Conservation (phyloP, 2,329 filamentous ascomycete genomes). For the Aspergillus candidus region DNA sequence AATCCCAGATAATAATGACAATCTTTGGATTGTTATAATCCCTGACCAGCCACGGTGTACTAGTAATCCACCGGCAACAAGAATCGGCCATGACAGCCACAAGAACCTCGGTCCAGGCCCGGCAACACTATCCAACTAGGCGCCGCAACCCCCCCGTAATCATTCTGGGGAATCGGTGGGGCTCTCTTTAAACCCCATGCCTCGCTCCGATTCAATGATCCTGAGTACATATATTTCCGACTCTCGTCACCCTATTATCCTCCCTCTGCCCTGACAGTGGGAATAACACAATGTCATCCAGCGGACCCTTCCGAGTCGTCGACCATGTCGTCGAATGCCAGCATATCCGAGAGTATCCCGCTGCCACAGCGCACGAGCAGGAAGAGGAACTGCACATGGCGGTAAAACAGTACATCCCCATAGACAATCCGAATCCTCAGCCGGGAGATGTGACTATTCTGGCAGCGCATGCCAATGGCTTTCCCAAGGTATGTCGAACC, state of each 20-base stretch:
- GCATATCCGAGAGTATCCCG: conserved; percentile 76
- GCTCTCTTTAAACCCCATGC: not conserved
- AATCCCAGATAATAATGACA: too few relatives aligned
- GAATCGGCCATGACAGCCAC: not conserved
- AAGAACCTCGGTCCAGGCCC: conserved; percentile 3
- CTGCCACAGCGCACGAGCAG: conserved; percentile 64
- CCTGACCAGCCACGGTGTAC: too few relatives aligned
- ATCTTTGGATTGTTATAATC: too few relatives aligned
- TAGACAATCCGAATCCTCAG: conserved; percentile 60
- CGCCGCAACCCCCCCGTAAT: conserved; percentile 21
- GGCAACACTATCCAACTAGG: conserved; percentile 2
- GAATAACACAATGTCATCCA: conserved; percentile 34
- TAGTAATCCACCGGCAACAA: too few relatives aligned
- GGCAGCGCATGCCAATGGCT: conserved; percentile 83
- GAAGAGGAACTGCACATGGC: conserved; percentile 68
- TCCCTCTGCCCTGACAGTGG: not conserved
- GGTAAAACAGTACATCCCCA: conserved; percentile 83
- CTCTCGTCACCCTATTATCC: not conserved
- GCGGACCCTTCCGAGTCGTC: conserved; percentile 49
- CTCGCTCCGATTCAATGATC: too few relatives aligned
- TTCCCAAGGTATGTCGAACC: conserved; percentile 64
- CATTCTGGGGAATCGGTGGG: not conserved
- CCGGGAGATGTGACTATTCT: conserved; percentile 79
- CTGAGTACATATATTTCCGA: not conserved
- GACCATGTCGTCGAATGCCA: conserved; percentile 69